These are phyloP conservation scores for Diplocarpon mali DNA, from an alignment of 2,329 filamentous ascomycete species.

Conservation along the genomic window DNA sequence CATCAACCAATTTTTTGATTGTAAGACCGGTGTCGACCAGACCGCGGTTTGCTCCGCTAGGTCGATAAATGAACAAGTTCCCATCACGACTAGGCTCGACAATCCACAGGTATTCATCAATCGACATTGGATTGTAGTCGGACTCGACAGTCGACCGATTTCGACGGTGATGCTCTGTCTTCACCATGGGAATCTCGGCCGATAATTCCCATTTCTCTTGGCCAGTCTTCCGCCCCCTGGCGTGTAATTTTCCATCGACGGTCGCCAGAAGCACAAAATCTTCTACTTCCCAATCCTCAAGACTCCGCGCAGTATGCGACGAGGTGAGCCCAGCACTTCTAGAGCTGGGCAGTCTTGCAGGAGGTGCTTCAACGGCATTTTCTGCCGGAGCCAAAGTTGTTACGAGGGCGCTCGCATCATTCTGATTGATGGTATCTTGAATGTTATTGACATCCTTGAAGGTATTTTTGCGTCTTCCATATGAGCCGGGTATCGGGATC, in stretches of 20 bases:
- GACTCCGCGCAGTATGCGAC: slow-evolving; percentile 87
- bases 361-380: slow-evolving; percentile 93
- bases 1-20: slow-evolving; percentile 81
- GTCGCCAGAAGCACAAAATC: slow-evolving; percentile 99
- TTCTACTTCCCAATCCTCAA: slow-evolving; percentile 99
- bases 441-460: background rate
- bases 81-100: slow-evolving; percentile 87
- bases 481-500: background rate
- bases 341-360: slow-evolving; percentile 52
- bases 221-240: slow-evolving; percentile 79
- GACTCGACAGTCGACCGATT: slow-evolving; percentile 51
- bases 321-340: slow-evolving; percentile 56
- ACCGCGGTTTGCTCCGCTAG: slow-evolving; percentile 45
- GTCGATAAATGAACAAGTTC: slow-evolving; percentile 75
- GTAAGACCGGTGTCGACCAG: slow-evolving; percentile 59
- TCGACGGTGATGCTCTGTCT: slow-evolving; percentile 70
- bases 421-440: slow-evolving; percentile 15
- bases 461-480: slow-evolving; percentile 6
- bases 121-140: slow-evolving; percentile 44
- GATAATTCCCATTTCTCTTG: slow-evolving; percentile 76
- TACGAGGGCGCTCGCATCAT: slow-evolving; percentile 90
- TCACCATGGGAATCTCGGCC: slow-evolving; percentile 77
- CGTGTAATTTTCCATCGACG: slow-evolving; percentile 94
- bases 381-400: slow-evolving; percentile 85
- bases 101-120: slow-evolving; percentile 89